Percentiles rank a stretch among this genome's conserved stretches.
These are phyloP conservation scores for Hypomontagnella submonticulosa DNA, from an alignment of 495 filamentous ascomycete genomes.

Conservation along the genomic window DNA sequence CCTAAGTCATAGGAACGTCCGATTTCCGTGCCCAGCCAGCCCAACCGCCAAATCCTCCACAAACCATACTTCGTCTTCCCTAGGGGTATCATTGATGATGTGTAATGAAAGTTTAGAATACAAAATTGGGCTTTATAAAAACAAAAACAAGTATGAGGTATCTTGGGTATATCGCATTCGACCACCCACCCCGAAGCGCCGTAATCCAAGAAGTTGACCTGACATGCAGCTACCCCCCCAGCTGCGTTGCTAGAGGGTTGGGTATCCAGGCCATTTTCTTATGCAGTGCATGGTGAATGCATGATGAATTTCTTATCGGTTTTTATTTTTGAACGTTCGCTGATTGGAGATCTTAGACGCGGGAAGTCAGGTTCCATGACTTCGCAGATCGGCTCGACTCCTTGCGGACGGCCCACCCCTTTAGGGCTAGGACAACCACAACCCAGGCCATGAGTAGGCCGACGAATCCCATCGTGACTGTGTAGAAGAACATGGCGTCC, in stretches of 20 bases:
- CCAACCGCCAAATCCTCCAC: conserved; percentile 16
- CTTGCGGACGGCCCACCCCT: conserved; percentile 83
- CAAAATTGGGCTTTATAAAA: conserved; percentile 20
- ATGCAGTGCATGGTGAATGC: conserved; percentile 13
- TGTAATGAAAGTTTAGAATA: conserved; percentile 45
- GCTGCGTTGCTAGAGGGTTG: neutral
- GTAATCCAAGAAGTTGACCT: conserved; percentile 29
- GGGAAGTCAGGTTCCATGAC: conserved; percentile 34
- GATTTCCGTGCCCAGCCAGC: neutral
- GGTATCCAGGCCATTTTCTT: conserved; percentile 9
- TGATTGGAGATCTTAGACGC: conserved; percentile 6
- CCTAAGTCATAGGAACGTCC: neutral
- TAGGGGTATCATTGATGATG: conserved; percentile 42
- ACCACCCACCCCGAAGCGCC: conserved; percentile 38
- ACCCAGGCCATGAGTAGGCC: conserved; percentile 89
- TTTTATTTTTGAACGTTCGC: neutral
- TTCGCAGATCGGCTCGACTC: conserved; percentile 53
- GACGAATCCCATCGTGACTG: conserved; percentile 84
- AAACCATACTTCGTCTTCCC: conserved; percentile 36
- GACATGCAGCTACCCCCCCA: neutral
- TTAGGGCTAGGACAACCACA: conserved; percentile 81
- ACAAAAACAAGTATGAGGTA: conserved; percentile 18
- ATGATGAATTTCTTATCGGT: conserved; percentile 9
- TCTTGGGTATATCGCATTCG: conserved; percentile 40
- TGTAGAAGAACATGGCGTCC: conserved; percentile 94